Percentiles rank a stretch among this genome's conserved stretches.
Evolutionary conservation across 257 asterid species (phyloP).

Genomic region (Mentha longifolia): DNA sequence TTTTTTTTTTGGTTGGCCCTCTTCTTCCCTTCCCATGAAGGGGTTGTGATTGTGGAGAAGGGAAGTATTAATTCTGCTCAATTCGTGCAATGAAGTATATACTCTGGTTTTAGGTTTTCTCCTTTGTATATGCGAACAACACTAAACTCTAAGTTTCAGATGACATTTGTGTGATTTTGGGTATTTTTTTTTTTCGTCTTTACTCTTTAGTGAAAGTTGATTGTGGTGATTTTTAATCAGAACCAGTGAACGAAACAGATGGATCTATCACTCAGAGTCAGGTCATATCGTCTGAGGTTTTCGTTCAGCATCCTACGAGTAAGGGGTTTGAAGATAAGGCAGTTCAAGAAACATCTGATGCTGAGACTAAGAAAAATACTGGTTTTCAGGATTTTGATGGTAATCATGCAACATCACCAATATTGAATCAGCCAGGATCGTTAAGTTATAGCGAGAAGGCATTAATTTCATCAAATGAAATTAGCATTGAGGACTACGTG

Average conservation of each 20-base stretch:
- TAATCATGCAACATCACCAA: conserved; percentile 33
- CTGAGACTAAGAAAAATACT: conserved; percentile 33
- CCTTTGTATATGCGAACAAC: not conserved
- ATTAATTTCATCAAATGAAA: conserved; percentile 31
- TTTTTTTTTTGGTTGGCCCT: not conserved
- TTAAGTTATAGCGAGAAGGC: conserved; percentile 34
- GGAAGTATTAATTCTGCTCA: not conserved
- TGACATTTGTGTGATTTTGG: conserved; percentile 16
- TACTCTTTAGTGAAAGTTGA: conserved; percentile 27
- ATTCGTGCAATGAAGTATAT: conserved; percentile 9
- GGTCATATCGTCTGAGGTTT: conserved; percentile 32
- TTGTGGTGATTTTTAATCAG: conserved; percentile 36
- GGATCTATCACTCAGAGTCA: conserved; percentile 31
- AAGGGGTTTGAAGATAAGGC: conserved; percentile 35
- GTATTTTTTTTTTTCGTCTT: not conserved
- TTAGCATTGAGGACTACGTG: conserved; percentile 30
- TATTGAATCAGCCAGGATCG: conserved; percentile 27
- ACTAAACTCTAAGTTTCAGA: not conserved
- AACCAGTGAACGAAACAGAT: conserved; percentile 29
- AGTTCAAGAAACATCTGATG: conserved; percentile 27
- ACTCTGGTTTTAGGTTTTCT: conserved; percentile 3
- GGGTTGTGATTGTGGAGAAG: not conserved
- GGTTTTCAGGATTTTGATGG: conserved; percentile 16
- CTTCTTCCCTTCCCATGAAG: conserved; percentile 6
- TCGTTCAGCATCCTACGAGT: conserved; percentile 29